Evolutionary conservation across 2,329 filamentous ascomycete species (phyloP).

Genomic region (Colletotrichum plurivorum): DNA sequence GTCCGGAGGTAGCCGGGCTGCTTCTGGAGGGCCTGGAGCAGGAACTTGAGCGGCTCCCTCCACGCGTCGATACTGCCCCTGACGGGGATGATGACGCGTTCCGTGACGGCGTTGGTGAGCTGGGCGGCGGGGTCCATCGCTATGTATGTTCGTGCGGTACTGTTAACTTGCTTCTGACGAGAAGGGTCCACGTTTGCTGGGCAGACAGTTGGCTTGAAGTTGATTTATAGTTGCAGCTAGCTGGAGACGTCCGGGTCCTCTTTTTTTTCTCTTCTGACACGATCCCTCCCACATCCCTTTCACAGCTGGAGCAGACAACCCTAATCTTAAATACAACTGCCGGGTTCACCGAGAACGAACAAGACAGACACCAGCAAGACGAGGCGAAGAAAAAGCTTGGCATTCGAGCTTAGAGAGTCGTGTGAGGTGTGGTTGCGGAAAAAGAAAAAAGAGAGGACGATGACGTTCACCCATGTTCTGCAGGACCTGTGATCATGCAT

Average conservation of each 20-base stretch:
- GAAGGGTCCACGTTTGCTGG: background rate
- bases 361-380: background rate
- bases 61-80: conserved; percentile 45
- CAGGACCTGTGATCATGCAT: background rate
- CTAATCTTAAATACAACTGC: conserved; percentile 35
- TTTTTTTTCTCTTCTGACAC: background rate
- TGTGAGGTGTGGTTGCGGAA: background rate
- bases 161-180: background rate
- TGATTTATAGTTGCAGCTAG: conserved; percentile 13
- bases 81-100: conserved; percentile 44
- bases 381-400: background rate
- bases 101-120: conserved; percentile 40
- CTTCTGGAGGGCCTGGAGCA: conserved; percentile 46
- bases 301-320: conserved; percentile 8
- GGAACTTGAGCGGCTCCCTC: conserved; percentile 46
- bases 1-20: conserved; percentile 48
- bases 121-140: conserved; percentile 37
- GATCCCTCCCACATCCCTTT: background rate
- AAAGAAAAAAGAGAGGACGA: background rate
- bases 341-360: conserved; percentile 8
- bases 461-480: conserved; percentile 5
- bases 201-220: background rate
- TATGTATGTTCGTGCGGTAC: background rate
- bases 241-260: conserved; percentile 11
- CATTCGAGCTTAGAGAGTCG: background rate